phyloP scores from a whole-genome alignment of 805 yeast genomes.

The Lipomyces spencermartinsiae region DNA sequence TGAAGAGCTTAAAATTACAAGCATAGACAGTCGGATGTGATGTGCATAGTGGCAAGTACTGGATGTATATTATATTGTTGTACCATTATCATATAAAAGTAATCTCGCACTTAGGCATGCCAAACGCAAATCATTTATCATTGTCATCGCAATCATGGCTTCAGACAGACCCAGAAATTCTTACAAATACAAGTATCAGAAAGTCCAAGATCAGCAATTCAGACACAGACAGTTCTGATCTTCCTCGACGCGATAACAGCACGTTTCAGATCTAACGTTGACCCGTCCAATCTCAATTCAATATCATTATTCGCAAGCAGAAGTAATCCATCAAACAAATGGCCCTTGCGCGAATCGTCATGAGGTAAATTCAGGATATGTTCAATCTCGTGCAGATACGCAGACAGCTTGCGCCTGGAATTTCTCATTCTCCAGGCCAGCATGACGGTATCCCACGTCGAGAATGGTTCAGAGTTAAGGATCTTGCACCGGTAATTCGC shows the following conservation, averaged over 20 bases:
- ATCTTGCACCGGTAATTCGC: slow-evolving; percentile 26
- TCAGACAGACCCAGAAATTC: not conserved
- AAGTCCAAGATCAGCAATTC: not conserved
- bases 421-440: slow-evolving; percentile 25
- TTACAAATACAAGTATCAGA: not conserved
- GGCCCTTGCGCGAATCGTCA: not conserved
- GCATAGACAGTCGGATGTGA: not conserved
- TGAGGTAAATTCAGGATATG: slow-evolving; percentile 5
- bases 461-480: slow-evolving; percentile 14
- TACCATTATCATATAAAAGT: not conserved
- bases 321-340: slow-evolving; percentile 3
- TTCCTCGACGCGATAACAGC: slow-evolving; percentile 24
- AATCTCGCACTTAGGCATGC: not conserved
- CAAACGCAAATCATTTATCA: not conserved
- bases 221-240: slow-evolving; percentile 13
- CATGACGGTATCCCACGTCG: slow-evolving; percentile 27
- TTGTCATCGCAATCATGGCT: not conserved
- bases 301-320: slow-evolving; percentile 19
- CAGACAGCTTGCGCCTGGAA: not conserved
- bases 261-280: slow-evolving; percentile 27
- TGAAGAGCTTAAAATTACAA: slow-evolving; percentile 4
- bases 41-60: not conserved
- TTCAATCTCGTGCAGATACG: slow-evolving; percentile 19
- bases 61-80: not conserved
- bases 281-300: slow-evolving; percentile 15